Evolutionary conservation across 345 rosid genomes (phyloP).

Genomic region (Murraya paniculata): DNA sequence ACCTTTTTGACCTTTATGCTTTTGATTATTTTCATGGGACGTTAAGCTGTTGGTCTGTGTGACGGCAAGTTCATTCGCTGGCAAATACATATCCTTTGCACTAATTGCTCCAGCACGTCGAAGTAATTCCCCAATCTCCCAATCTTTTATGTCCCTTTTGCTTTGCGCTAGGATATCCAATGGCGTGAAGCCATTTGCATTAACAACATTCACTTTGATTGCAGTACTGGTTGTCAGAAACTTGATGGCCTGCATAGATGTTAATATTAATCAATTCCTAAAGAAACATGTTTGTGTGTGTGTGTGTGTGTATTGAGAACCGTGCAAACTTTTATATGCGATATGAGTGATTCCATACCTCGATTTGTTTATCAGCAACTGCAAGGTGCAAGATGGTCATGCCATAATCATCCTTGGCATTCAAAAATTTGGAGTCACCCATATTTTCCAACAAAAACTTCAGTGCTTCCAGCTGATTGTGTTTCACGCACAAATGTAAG

Average conservation of each 20-base stretch:
- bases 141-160: too few relatives aligned
- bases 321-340: not conserved
- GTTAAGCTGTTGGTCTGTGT: not conserved
- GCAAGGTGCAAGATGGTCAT: constrained; percentile 20
- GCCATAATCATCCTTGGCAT: too few relatives aligned
- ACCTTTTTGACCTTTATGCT: not conserved
- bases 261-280: not conserved
- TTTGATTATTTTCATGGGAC: not conserved
- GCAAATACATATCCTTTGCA: not conserved
- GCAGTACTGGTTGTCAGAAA: constrained; percentile 6
- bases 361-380: constrained; percentile 15
- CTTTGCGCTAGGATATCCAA: too few relatives aligned
- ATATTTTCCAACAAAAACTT: not conserved
- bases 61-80: not conserved
- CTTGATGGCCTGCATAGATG: constrained; percentile 13
- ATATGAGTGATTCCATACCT: constrained; percentile 16
- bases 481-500: constrained; percentile 19
- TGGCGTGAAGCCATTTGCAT: too few relatives aligned
- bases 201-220: constrained; percentile 10
- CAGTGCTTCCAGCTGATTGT: constrained; percentile 1
- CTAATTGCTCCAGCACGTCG: constrained; percentile 1
- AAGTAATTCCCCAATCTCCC: not conserved
- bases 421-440: too few relatives aligned
- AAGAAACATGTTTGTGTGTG: not conserved
- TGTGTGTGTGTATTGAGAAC: not conserved